phyloP scores from a whole-genome alignment of 805 yeast species.

The Blastobotrys terrestris region DNA sequence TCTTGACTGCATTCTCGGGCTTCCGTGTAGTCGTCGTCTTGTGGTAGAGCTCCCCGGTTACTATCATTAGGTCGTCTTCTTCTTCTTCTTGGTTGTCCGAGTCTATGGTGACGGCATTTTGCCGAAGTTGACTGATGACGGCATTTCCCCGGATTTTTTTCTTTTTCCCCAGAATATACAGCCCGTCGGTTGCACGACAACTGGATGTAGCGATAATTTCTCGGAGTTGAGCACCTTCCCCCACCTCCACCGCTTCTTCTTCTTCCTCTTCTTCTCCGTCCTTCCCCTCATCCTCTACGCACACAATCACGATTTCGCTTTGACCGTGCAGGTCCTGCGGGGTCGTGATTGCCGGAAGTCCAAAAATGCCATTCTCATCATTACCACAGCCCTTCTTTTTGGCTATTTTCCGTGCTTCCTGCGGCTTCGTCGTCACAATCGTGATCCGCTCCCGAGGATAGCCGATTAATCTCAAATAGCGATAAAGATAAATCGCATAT shows the following conservation, averaged over 20 bases:
- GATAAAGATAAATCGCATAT: slow-evolving; percentile 39
- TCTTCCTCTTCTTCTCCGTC: too few species aligned
- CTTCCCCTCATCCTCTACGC: slow-evolving; percentile 29
- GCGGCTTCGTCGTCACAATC: slow-evolving; percentile 38
- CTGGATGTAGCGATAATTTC: not conserved
- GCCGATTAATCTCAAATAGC: slow-evolving; percentile 41
- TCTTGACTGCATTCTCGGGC: slow-evolving; percentile 17
- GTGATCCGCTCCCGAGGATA: slow-evolving; percentile 36
- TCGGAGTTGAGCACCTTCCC: not conserved
- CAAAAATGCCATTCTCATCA: slow-evolving; percentile 23
- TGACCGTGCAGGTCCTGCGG: not conserved
- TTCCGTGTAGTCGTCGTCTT: slow-evolving; percentile 8
- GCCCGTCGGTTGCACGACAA: slow-evolving; percentile 30
- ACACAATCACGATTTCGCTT: slow-evolving; percentile 25
- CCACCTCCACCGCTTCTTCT: slow-evolving; percentile 17
- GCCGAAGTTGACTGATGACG: slow-evolving; percentile 4
- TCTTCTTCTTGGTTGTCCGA: too few species aligned
- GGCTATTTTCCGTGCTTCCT: too few species aligned
- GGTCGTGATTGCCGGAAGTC: slow-evolving; percentile 20
- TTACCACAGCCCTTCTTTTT: slow-evolving; percentile 7
- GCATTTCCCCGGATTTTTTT: slow-evolving; percentile 9
- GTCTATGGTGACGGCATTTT: not conserved
- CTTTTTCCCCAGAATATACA: slow-evolving; percentile 27
- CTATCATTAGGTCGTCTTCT: slow-evolving; percentile 18
- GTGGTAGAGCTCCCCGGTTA: slow-evolving; percentile 30